Conservation (phyloP, 2,329 filamentous ascomycete species). For the Ceratocystis albifundus region DNA sequence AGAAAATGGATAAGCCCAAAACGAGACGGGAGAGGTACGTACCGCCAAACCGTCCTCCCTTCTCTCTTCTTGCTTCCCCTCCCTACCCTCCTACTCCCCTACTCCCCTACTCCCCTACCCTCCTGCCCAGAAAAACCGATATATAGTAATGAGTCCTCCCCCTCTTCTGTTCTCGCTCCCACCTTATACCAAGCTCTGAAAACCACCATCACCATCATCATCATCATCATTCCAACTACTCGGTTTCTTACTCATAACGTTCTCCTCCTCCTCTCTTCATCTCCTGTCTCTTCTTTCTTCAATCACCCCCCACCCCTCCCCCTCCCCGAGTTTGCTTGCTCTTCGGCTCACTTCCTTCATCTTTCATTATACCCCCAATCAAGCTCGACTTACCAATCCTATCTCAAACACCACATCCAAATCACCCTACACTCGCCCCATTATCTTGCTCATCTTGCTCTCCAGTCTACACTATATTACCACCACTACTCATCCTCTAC, state of each 20-base stretch:
- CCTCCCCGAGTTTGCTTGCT: neutral
- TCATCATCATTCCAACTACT: neutral
- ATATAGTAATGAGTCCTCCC: slow-evolving; percentile 13
- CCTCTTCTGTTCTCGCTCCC: slow-evolving; percentile 1
- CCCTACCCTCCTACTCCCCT: no score
- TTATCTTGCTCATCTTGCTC: no score
- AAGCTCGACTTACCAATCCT: neutral
- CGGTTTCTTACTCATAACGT: neutral
- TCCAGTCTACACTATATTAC: neutral
- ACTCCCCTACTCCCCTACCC: no score
- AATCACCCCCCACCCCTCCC: neutral
- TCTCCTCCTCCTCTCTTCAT: neutral
- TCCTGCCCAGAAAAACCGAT: neutral
- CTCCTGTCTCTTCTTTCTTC: neutral
- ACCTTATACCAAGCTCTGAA: neutral
- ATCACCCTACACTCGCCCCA: neutral
- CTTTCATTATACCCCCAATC: neutral
- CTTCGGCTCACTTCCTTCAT: neutral
- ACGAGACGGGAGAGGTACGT: neutral
- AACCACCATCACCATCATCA: neutral
- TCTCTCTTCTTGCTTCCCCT: neutral
- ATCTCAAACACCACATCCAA: neutral
- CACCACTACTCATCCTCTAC: neutral
- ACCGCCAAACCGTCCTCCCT: slow-evolving; percentile 5
- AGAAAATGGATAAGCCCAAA: neutral